Evolutionary conservation across 163 green algal genomes (phyloP), one percentile per base, ranked within the genome.

Genomic region (Scenedesmus sp.): DNA sequence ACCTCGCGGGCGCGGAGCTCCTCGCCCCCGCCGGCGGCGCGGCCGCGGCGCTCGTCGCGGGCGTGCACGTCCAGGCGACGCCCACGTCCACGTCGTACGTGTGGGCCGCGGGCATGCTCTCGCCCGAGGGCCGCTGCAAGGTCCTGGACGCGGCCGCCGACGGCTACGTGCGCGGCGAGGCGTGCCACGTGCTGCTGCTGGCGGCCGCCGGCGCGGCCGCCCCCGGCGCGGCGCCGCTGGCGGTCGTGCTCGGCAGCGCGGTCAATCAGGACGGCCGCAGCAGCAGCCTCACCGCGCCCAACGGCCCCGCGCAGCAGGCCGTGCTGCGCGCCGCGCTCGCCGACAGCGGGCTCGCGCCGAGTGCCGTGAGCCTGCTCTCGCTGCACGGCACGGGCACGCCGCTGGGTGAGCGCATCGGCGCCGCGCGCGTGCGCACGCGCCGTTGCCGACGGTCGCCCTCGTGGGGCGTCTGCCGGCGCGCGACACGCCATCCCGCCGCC

Each of bases 191-290:
- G 4, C 71, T 89, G 48, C 67, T 78, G 20, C n/a, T 60, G 29
- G 51, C 42, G 0, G n/a, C 31, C 60, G 57, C 28, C 54, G 83
- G 24, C 56, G 50, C 56, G 20, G 44, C 17, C 47, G 14, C 24
- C 17, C 3, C 4, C 57, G 4, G 31, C 15, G 51, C 47, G n/a
- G 26, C 11, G 7, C 33, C 4, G 26, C n/a, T 33, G 36, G 81
- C 81, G 4, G 15, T 89, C 0, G 54, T 93, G 18, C 2, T 48
- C 2, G 91, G 86, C 29, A 87, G 60, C 17, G 89, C 92, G 0
- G 87, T 97, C 45, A 97, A 98, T 72, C 94, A 98, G 85, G 94
- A 98, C 79, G 94, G 93, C 2, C 85, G 93, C 63, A 96, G 90
- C 78, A 94, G 90, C 86, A 86, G 78, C 48, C 84, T 97, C n/a